Evolutionary conservation across 2,329 filamentous ascomycete species (phyloP).

Genomic region (Diaporthe sp.): DNA sequence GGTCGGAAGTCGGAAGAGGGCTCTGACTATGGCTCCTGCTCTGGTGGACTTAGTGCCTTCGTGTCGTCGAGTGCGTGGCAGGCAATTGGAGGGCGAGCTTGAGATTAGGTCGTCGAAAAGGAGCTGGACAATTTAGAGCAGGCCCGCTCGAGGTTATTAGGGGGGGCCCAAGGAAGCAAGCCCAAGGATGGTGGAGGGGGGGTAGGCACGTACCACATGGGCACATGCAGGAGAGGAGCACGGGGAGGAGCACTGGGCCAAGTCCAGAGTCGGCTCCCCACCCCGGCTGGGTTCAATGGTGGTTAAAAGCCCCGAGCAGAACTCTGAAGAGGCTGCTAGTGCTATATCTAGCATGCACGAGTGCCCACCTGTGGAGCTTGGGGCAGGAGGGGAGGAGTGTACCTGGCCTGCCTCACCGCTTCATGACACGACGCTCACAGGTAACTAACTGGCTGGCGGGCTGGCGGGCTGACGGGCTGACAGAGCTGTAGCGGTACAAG

Average conservation of each 20-base stretch:
- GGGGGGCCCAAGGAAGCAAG: slow-evolving; percentile 26
- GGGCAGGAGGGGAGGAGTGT: slow-evolving; percentile 2
- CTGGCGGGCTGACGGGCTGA: not conserved
- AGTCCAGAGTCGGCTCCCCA: slow-evolving; percentile 12
- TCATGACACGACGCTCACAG: slow-evolving; percentile 15
- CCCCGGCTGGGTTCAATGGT: slow-evolving; percentile 1
- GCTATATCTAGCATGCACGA: slow-evolving; percentile 6
- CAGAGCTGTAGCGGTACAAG: slow-evolving; percentile 1
- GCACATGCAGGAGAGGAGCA: slow-evolving; percentile 19
- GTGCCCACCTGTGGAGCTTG: slow-evolving; percentile 30
- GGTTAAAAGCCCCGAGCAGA: slow-evolving; percentile 34
- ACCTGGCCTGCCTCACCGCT: slow-evolving; percentile 25
- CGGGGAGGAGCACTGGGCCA: slow-evolving; percentile 12
- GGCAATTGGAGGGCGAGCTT: slow-evolving; percentile 26
- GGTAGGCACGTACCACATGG: slow-evolving; percentile 27
- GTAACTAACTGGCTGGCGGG: not conserved
- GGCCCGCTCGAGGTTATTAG: slow-evolving; percentile 38
- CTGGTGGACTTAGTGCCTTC: slow-evolving; percentile 18
- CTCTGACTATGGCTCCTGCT: slow-evolving; percentile 6
- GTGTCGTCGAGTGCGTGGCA: slow-evolving; percentile 26
- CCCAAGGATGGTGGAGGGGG: slow-evolving; percentile 11
- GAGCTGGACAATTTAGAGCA: slow-evolving; percentile 40
- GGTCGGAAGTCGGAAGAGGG: not conserved
- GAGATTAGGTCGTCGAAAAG: slow-evolving; percentile 38
- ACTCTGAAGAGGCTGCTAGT: slow-evolving; percentile 32